Base-by-base conservation (phyloP, 768 basidiomycete species). In the Polyporus arcularius region DNA sequence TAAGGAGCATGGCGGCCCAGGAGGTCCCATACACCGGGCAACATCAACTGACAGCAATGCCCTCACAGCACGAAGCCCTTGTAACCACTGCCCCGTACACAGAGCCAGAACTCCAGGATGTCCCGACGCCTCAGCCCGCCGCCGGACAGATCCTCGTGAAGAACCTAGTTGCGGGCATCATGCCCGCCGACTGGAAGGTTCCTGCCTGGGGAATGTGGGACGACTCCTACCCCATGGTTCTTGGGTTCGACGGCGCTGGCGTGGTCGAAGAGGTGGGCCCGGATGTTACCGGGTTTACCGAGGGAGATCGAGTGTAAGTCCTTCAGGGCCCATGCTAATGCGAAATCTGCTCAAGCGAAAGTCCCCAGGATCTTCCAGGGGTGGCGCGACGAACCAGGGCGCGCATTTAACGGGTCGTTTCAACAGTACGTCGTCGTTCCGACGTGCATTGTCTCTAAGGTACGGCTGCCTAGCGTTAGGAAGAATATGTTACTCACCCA, bases 241-340 rank as follows among this genome's bases (percentile, higher is more conserved):
- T 43, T n/a, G 64, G 60, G 10, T 50, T 42, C 14, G 64, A 62
- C 16, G 39, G 67, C 28, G 73, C 78, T 0, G 80, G 80, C 2
- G 64, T 67, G 9, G 75, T 82, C 28, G 72, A 72, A 31, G 69
- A 69, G 9, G 66, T 79, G n/a, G 81, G 79, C 12, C n/a, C 43
- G 16, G 65, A 57, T 4, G 71, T 73, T 2, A 56, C 48, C 14
- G 43, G 61, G 28, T 65, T 72, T 58, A 66, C 67, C 28, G 49
- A 53, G 15, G 72, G 72, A 18, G 69, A 71, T 52, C 64, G 63
- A 40, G 68, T 73, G 65, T 59, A 31, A 31, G 43, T n/a, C 41
- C 14, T 42, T 40, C n/a, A 12, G 14, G 7, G 14, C n/a, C 14
- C n/a, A n/a, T 16, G 9, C 43, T 16, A 21, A 45, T 21, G 16